These are phyloP conservation scores for Trypanosoma congolense DNA, from an alignment of 208 protist species.

Conservation along the genomic window DNA sequence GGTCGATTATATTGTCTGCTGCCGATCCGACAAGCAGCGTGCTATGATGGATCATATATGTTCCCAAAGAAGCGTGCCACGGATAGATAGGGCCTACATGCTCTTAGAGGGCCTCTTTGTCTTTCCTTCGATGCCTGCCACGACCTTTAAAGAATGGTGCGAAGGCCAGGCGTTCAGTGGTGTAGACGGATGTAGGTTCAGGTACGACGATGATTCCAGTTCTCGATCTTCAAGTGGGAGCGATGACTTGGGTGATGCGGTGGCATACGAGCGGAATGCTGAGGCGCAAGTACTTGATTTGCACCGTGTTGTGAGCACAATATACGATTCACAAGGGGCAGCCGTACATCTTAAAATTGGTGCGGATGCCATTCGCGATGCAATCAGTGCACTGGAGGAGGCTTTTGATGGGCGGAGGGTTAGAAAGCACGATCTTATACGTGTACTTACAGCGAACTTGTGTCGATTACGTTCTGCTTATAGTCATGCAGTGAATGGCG, in stretches of 20 bases:
- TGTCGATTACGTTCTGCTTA: conserved; percentile 71
- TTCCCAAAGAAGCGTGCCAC: conserved; percentile 4
- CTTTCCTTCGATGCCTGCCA: conserved; percentile 23
- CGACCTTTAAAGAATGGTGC: conserved; percentile 20
- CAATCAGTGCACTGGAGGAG: conserved; percentile 42
- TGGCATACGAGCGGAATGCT: conserved; percentile 73
- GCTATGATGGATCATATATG: conserved; percentile 18
- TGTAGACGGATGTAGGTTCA: not conserved
- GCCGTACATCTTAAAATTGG: conserved; percentile 73
- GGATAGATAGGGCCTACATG: conserved; percentile 12
- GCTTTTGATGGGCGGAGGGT: conserved; percentile 47
- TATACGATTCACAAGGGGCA: conserved; percentile 80
- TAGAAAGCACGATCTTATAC: conserved; percentile 65
- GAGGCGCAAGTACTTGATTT: conserved; percentile 68
- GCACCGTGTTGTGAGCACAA: conserved; percentile 67
- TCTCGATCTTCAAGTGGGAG: conserved; percentile 6
- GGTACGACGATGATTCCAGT: conserved; percentile 18
- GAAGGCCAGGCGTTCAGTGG: conserved; percentile 8
- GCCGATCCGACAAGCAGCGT: not conserved
- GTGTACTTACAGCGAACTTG: conserved; percentile 69
- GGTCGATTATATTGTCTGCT: conserved; percentile 23
- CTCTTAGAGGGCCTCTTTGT: conserved; percentile 8
- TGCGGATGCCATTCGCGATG: conserved; percentile 51
- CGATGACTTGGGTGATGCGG: conserved; percentile 61
- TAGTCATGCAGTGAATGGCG: conserved; percentile 36